phyloP scores from a whole-genome alignment of 148 eudicot species.

The Spergularia bocconei region DNA sequence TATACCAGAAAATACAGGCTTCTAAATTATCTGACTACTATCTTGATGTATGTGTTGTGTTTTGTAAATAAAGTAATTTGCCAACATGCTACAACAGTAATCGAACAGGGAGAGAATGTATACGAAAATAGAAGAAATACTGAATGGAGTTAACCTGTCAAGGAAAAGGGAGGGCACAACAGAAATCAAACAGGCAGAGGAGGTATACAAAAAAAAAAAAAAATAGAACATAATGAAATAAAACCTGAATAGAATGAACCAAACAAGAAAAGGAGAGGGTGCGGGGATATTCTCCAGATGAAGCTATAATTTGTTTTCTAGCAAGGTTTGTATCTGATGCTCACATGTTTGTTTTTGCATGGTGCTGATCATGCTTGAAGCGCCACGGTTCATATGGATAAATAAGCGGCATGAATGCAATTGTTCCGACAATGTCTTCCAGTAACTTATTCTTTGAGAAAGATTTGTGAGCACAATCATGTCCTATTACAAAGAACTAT shows the following conservation, averaged over 20 bases:
- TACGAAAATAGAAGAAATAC: too few species aligned
- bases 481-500: conserved; percentile 93
- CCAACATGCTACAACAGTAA: background rate
- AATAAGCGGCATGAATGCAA: conserved; percentile 84
- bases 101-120: background rate
- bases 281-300: conserved; percentile 10
- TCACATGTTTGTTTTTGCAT: conserved; percentile 93
- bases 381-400: conserved; percentile 99
- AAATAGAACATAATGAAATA: too few species aligned
- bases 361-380: conserved; percentile 93
- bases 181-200: background rate
- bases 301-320: conserved; percentile 1
- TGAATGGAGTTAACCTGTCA: too few species aligned
- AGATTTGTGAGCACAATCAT: conserved; percentile 98
- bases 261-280: background rate
- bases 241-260: background rate
- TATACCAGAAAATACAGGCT: background rate
- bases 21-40: background rate
- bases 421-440: conserved; percentile 91
- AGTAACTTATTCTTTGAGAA: conserved; percentile 86
- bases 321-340: conserved; percentile 15
- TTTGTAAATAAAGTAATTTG: background rate
- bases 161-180: background rate
- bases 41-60: background rate
- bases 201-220: too few species aligned